phyloP scores from a whole-genome alignment of 176 grass and related monocot genomes.

The Triticum dicoccoides region DNA sequence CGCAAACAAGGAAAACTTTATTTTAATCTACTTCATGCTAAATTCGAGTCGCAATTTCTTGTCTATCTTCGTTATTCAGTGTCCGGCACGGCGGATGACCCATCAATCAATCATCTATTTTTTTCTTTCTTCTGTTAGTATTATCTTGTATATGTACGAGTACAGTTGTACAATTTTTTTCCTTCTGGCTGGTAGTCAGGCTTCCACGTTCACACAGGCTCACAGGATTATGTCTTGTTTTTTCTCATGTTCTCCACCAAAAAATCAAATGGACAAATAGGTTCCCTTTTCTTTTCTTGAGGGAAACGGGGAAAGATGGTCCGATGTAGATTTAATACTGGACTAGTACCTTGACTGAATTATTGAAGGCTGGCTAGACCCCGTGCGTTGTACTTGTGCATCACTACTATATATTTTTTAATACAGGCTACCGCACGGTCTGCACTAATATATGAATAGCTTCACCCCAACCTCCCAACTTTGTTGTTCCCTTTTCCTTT shows the following conservation, averaged over 20 bases:
- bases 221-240: neutral
- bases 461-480: neutral
- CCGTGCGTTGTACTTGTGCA: conserved; percentile 9
- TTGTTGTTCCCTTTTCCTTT: neutral
- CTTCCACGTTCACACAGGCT: neutral
- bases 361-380: conserved; percentile 14
- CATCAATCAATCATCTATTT: neutral
- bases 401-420: conserved; percentile 12
- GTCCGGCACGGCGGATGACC: neutral
- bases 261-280: neutral
- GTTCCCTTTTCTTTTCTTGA: conserved; percentile 17
- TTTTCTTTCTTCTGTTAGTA: neutral
- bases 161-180: neutral
- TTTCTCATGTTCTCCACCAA: neutral
- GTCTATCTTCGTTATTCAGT: neutral
- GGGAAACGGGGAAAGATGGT: conserved; percentile 3
- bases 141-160: neutral
- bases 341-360: conserved; percentile 13
- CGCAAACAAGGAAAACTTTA: neutral
- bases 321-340: neutral
- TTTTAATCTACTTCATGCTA: neutral
- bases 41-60: neutral
- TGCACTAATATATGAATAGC: conserved; percentile 8
- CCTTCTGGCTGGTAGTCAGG: neutral
- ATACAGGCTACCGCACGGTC: conserved; percentile 1